These are phyloP conservation scores for Podila epicladia DNA, from an alignment of 192 early-diverging fungal species.

Conservation along the genomic window DNA sequence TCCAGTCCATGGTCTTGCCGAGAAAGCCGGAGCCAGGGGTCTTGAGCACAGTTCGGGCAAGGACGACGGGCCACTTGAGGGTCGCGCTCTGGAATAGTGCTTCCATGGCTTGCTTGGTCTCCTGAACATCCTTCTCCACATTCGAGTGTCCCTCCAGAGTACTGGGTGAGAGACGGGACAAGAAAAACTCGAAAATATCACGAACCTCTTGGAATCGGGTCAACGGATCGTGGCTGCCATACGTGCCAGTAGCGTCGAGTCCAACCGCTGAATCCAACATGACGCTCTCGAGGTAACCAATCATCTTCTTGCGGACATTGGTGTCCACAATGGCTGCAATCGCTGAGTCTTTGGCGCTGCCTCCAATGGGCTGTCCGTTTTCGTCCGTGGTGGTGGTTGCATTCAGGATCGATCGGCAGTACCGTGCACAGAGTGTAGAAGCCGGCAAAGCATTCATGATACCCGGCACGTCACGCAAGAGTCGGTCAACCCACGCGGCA, in stretches of 20 bases:
- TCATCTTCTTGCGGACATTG: constrained; percentile 32
- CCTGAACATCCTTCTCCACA: background rate
- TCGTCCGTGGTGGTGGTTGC: background rate
- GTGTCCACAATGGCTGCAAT: constrained; percentile 15
- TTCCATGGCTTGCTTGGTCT: constrained; percentile 37
- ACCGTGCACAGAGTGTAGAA: constrained; percentile 39
- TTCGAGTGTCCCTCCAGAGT: background rate
- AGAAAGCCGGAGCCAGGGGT: constrained; percentile 34
- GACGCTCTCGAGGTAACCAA: constrained; percentile 37
- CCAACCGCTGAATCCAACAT: background rate
- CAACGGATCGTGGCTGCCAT: background rate
- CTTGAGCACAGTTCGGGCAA: constrained; percentile 17
- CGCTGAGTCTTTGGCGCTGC: constrained; percentile 3
- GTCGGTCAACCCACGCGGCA: constrained; percentile 37
- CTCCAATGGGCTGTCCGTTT: background rate
- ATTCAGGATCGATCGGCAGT: constrained; percentile 30
- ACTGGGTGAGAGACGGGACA: constrained; percentile 22
- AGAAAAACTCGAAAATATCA: constrained; percentile 48
- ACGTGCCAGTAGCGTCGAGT: background rate
- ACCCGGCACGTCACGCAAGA: constrained; percentile 40
- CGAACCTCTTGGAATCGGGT: constrained; percentile 35
- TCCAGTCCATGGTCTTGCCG: constrained; percentile 26
- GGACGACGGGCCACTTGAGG: constrained; percentile 27
- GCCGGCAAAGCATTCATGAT: constrained; percentile 45
- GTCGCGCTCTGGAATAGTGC: constrained; percentile 22